Base-by-base conservation (phyloP, 441 rosid genomes). In the Lepidium campestre region DNA sequence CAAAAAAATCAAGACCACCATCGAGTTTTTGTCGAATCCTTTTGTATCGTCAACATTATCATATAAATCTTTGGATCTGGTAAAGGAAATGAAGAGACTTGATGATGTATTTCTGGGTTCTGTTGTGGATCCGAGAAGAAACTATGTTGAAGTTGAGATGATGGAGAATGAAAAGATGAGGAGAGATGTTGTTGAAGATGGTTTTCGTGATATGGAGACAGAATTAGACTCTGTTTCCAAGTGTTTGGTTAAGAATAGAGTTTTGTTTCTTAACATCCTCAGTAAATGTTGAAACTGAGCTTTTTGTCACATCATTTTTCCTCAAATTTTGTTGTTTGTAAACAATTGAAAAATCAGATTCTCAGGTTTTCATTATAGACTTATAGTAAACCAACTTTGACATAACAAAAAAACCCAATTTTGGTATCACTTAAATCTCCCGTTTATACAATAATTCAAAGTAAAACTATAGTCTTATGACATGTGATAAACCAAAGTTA, bases 81-180 rank as follows among this genome's bases (percentile, higher is more conserved):
- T 84, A 11, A 85, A 74, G 39, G 92, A 82, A 62, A 79, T 80
- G 59, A 87, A 77, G 62, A 68, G 56, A 53, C 77, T 85, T 47
- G 93, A 87, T 62, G 49, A 84, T 71, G 37, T 75, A 2, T 62
- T 83, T 27, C 42, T 52, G 23, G 78, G 74, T 25, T 50, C 82
- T 59, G 14, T 40, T 59, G n/a, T 25, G 49, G 58, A 27, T 37
- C 18, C 57, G 36, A 57, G 65, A 58, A 57, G 42, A 68, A 37
- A 22, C 14, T 25, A 27, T 32, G 40, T 25, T 31, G 83, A 80
- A 46, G 68, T 76, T 0, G 66, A 77, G 48, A 55, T 32, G 58
- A 34, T 75, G 35, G 61, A 65, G 10, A 46, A 10, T 6, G 53
- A 54, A 61, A 75, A 79, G 41, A 48, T 4, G 41, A 57, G 19